Base-by-base conservation (phyloP, 208 protist genomes). In the Wallacemonas rigidus region DNA sequence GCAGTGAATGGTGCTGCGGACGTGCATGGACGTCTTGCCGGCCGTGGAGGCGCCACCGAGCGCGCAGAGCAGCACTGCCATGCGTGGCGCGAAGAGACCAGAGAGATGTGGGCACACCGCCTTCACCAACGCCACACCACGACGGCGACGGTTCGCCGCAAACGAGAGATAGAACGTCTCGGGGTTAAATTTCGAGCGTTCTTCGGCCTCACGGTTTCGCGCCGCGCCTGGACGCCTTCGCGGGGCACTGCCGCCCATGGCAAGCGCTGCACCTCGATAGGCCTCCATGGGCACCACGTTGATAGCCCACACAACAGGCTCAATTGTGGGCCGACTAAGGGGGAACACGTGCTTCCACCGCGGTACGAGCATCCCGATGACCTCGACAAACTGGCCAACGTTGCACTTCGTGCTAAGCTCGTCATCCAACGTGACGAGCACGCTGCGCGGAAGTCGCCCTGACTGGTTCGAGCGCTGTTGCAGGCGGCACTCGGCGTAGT, bases 1-100 rank as follows among this genome's bases (percentile, higher is more conserved):
- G 40, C 99, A 90, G 90, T 99, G 98, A 70, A 99, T 98, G 62
- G 99, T 98, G 58, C 79, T 89, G 58, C 89, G 82, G 53, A 91
- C 73, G 74, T 90, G 88, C 80, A 94, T 88, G 47, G 67, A 44
- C 2, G 80, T 83, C 62, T 88, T 91, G 39, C 84, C 96, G 38
- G 69, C 69, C 38, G 81, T 93, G 54, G 75, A 81, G 1, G 86
- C 81, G 44, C 91, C 91, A 38, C 86, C 88, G 11, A 96, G 53
- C 1, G 86, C 74, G 9, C 89, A 88, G 61, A 96, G 84, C 71
- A 96, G 65, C 40, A 96, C 73, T 39, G 86, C 82, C 72, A 96
- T 82, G 40, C 91, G 85, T 2, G 91, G 91, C 2, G 81, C 91
- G 70, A 90, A 96, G 45, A 96, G 81, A 3, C 91, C 91, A 14